Base-by-base conservation (phyloP, 176 grass and related monocot genomes). In the Saccharum spontaneum region DNA sequence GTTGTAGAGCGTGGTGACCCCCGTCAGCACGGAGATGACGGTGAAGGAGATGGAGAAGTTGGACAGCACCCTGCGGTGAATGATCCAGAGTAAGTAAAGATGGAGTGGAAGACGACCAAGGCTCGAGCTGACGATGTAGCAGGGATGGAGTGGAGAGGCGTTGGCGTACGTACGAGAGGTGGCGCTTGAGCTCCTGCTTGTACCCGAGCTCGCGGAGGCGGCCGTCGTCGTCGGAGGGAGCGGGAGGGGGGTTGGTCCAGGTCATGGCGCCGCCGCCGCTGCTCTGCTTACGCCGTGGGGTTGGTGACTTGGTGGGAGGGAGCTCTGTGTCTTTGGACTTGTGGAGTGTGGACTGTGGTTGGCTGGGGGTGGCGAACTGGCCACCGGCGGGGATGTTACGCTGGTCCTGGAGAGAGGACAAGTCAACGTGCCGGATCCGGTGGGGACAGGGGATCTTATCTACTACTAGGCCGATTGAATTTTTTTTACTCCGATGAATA, bases 31-130 rank as follows among this genome's bases (percentile, higher is more conserved):
- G 18, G 95, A 98, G 75, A 98, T 98, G 84, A 98, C 90, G 65
- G 95, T 81, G 78, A 98, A 98, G 28, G 95, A 98, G 89, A 98
- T 93, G 36, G 95, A 91, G 48, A 95, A 98, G 72, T 95, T 98
- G 63, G 95, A 93, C 59, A 98, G 76, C 73, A 93, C 83, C 65
- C 95, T 98, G 70, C 48, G 28, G 28, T 28, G 28, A 28, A 28
- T 28, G 28, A 28, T 28, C 28, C 28, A 28, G 28, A 28, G 28
- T 28, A 28, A 28, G 28, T 28, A 28, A 28, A 28, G 28, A 28
- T 28, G 28, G 28, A 28, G 28, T 28, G 28, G 28, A 28, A 28
- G 28, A 28, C 28, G 28, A 28, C 28, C 28, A 28, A 28, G 28
- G 28, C 28, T 57, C 18, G 52, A 57, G 52, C 49, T 52, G 6